phyloP scores from a whole-genome alignment of 257 asterid species.

The Nemophila menziesii region DNA sequence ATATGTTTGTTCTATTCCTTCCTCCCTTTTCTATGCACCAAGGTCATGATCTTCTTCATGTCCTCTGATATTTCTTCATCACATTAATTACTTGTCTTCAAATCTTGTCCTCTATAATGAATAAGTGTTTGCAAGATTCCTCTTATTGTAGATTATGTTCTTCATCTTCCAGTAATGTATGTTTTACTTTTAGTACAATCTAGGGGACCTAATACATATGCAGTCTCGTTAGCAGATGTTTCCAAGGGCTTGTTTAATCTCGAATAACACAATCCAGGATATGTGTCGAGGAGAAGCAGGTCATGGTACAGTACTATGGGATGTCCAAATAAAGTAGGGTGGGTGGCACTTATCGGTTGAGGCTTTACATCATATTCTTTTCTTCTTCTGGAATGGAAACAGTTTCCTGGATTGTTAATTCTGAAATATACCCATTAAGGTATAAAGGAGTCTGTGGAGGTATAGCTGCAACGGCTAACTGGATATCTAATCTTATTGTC shows the following conservation, averaged over 20 bases:
- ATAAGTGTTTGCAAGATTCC: too few species aligned
- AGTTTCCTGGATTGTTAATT: conserved; percentile 7
- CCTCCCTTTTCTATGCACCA: too few species aligned
- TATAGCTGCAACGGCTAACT: conserved; percentile 1
- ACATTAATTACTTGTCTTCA: too few species aligned
- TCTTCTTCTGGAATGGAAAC: conserved; percentile 8
- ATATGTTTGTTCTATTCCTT: too few species aligned
- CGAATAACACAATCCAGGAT: not conserved
- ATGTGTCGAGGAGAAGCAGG: not conserved
- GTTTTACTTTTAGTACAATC: too few species aligned
- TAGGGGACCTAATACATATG: too few species aligned
- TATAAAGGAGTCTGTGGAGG: conserved; percentile 5
- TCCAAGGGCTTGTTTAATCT: conserved; percentile 4
- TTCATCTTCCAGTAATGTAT: too few species aligned
- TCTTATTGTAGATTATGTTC: too few species aligned
- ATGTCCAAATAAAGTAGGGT: conserved; percentile 2
- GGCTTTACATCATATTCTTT: conserved; percentile 6
- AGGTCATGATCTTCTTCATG: too few species aligned
- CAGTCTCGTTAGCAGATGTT: too few species aligned
- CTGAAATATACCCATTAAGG: conserved; percentile 6
- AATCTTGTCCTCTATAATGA: too few species aligned
- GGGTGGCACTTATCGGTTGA: conserved; percentile 3
- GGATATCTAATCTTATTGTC: conserved; percentile 3
- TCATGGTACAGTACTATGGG: conserved; percentile 3
- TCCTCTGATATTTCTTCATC: too few species aligned